Conservation (phyloP, 192 early-diverging fungal species). For the Coemansia sp. region DNA sequence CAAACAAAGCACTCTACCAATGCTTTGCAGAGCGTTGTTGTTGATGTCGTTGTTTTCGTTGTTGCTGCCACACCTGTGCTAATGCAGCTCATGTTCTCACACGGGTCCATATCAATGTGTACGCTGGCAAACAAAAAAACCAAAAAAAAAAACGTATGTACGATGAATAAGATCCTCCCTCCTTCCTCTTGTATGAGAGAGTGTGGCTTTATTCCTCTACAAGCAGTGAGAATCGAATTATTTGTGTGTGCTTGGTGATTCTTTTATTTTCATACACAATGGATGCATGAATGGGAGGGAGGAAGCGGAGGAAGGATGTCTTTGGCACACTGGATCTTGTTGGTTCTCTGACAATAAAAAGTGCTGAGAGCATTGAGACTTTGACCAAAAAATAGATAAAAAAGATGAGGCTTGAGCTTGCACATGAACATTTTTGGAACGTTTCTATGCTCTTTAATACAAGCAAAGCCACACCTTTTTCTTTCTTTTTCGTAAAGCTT, state of each 20-base stretch:
- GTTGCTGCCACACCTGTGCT: background rate
- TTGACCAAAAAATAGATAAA: background rate
- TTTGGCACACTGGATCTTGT: too few relatives aligned
- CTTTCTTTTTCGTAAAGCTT: too few relatives aligned
- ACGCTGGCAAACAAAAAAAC: background rate
- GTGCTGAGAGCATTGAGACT: background rate
- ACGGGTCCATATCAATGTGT: slow-evolving; percentile 2
- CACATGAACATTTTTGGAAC: too few relatives aligned
- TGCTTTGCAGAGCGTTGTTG: too few relatives aligned
- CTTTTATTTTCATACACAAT: background rate
- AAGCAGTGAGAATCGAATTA: background rate
- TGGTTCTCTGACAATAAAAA: too few relatives aligned
- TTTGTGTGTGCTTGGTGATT: background rate
- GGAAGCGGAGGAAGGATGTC: too few relatives aligned
- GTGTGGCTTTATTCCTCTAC: slow-evolving; percentile 2
- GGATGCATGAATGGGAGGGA: background rate
- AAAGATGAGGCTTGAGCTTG: background rate
- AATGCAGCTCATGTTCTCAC: background rate
- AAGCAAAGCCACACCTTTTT: background rate
- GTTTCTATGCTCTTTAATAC: background rate
- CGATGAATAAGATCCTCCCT: too few relatives aligned
- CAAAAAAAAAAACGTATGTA: background rate
- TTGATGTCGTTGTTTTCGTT: too few relatives aligned
- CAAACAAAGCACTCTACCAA: background rate
- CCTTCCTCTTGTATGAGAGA: too few relatives aligned